phyloP scores from a whole-genome alignment of 768 basidiomycete genomes.

The Pleurotus sapidus region DNA sequence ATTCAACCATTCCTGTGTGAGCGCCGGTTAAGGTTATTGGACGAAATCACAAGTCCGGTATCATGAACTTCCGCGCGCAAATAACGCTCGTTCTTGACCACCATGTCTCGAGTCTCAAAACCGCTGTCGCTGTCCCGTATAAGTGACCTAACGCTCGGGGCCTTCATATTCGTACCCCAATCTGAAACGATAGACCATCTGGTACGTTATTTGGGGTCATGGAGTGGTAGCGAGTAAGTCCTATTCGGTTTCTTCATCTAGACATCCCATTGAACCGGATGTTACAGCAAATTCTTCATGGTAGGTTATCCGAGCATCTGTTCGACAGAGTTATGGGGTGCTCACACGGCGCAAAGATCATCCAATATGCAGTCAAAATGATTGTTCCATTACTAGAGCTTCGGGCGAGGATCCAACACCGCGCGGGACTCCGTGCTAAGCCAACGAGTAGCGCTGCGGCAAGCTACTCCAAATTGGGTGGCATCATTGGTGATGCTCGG shows the following conservation, averaged over 20 bases:
- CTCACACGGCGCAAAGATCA: constrained; percentile 39
- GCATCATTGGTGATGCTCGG: constrained; percentile 62
- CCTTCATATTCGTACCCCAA: constrained; percentile 53
- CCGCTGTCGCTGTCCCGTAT: constrained; percentile 45
- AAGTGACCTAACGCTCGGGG: constrained; percentile 65
- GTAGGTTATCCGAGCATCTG: constrained; percentile 30
- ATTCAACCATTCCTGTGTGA: background rate
- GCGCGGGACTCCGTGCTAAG: constrained; percentile 53
- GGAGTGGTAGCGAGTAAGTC: constrained; percentile 84
- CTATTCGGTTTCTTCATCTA: constrained; percentile 15
- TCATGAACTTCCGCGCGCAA: background rate
- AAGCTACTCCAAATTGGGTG: constrained; percentile 50
- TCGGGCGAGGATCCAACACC: constrained; percentile 68
- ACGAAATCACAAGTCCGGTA: background rate
- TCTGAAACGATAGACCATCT: constrained; percentile 71
- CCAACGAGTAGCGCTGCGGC: constrained; percentile 53
- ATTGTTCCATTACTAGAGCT: constrained; percentile 62
- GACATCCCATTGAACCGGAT: constrained; percentile 8
- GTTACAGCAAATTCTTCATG: constrained; percentile 72
- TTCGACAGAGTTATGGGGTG: background rate
- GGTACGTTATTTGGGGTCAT: constrained; percentile 74
- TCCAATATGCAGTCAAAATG: constrained; percentile 74
- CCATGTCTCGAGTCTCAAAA: constrained; percentile 53
- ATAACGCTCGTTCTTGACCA: background rate
- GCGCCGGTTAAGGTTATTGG: background rate